These are phyloP conservation scores for Lepidium aucheri DNA, from an alignment of 345 rosid species.

Conservation along the genomic window DNA sequence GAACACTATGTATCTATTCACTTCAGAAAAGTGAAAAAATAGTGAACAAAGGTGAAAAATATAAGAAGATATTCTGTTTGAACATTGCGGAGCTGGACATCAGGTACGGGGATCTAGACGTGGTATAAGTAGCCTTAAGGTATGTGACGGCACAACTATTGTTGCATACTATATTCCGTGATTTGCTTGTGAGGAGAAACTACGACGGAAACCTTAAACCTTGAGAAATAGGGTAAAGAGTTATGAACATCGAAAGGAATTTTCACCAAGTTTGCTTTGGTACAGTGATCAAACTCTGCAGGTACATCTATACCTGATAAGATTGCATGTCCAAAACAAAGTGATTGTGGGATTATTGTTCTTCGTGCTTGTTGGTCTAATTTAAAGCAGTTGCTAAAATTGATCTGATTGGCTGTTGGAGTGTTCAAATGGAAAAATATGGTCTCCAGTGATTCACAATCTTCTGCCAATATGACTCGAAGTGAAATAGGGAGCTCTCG, in stretches of 20 bases:
- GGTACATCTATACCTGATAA: neutral
- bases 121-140: neutral
- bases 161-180: too few relatives aligned
- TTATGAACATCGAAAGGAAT: neutral
- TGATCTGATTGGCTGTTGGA: neutral
- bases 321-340: neutral
- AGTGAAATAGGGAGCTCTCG: neutral
- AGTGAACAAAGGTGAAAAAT: neutral
- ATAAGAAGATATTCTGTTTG: neutral
- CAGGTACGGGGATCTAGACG: too few relatives aligned
- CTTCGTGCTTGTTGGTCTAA: neutral
- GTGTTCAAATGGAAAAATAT: neutral
- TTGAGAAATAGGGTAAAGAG: neutral
- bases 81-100: neutral
- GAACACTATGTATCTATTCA: neutral
- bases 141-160: neutral
- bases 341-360: neutral
- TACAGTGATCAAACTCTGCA: neutral
- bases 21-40: neutral
- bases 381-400: constrained; percentile 4
- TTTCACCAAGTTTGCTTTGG: neutral
- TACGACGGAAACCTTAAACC: neutral
- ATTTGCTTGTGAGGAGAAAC: neutral
- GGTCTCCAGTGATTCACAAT: neutral
- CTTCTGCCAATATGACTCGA: fast-evolving